A percentile compares a stretch with the other conserved stretches of the same genome.
These are phyloP conservation scores for Chrysoporthe puriensis DNA, from an alignment of 2,329 filamentous ascomycete species.

Conservation along the genomic window DNA sequence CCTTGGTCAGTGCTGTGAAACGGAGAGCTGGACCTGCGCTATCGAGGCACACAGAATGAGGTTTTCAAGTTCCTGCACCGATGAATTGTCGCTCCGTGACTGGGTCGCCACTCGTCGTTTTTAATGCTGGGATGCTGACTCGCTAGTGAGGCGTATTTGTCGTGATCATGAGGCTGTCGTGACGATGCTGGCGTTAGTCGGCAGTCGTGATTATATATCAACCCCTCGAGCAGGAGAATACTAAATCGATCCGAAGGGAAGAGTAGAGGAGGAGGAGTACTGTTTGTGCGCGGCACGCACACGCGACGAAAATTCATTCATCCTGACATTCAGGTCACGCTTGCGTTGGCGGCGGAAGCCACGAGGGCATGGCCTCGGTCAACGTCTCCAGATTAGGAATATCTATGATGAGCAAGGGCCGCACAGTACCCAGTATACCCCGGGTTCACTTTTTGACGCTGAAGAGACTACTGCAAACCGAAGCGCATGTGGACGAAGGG, in stretches of 20 bases:
- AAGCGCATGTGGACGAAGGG: not conserved
- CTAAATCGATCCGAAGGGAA: not conserved
- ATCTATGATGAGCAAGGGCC: not conserved
- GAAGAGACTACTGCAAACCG: not conserved
- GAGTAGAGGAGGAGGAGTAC: not conserved
- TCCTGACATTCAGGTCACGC: not conserved
- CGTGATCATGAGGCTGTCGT: not conserved
- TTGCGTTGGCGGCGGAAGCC: not conserved
- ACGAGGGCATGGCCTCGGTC: conserved; percentile 1
- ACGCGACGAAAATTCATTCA: not conserved
- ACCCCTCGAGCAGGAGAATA: no score
- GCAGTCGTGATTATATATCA: not conserved
- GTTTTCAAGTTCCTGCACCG: not conserved
- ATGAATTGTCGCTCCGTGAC: not conserved
- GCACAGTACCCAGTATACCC: not conserved
- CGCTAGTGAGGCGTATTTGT: conserved; percentile 3
- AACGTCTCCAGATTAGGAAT: not conserved
- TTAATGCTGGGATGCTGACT: conserved; percentile 7
- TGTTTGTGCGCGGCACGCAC: not conserved
- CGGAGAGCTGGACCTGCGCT: not conserved
- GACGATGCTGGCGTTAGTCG: not conserved
- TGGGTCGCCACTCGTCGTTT: not conserved
- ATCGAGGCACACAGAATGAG: not conserved
- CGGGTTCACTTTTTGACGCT: no score
- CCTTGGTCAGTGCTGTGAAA: not conserved